Evolutionary conservation across 208 protist genomes (phyloP), one percentile per base, ranked within the genome.

Genomic region (Angomonas deanei): DNA sequence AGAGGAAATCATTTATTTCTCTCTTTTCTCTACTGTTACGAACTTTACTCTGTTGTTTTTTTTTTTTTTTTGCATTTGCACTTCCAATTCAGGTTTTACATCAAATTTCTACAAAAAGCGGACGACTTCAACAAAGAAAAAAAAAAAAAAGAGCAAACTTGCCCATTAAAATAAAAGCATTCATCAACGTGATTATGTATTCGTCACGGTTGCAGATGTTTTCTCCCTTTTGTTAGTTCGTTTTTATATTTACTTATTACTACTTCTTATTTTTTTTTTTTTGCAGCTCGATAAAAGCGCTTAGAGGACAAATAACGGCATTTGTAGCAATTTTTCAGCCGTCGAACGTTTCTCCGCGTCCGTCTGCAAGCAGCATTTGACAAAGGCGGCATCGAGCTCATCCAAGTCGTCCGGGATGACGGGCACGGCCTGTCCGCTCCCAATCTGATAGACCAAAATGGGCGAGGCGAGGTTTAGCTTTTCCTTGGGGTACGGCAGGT

Each of bases 391-490:
- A 17, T 86, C 76, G 33, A 91, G 74, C 63, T 80, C 76, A 58
- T 89, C 78, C 4, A 93, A 64, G 26, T 63, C 48, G 19, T 60
- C 50, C 1, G 90, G 86, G 21, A 96, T 74, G 19, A 78, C 71
- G 3, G 90, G 90, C 21, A 64, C 56, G 13, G 77, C 78, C 26
- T 78, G 73, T 50, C 81, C 88, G 28, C 63, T 75, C 31, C 85
- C 87, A 39, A 96, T 92, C 39, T 91, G 82, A 71, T 75, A 92
- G 27, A 96, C 83, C 0, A 96, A 70, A 30, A 83, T 49, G 26
- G 82, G 63, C 3, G 81, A 67, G 17, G 72, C 55, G 23, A 83
- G 76, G 24, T 49, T 23, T 0, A 91, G 72, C 71, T 86, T 70
- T 46, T 78, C 61, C 28, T 68, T 53, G 10, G 84, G n/a, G 68